These are phyloP conservation scores for Pythium grandisporangium DNA, from an alignment of 352 stramenopile species.

Conservation along the genomic window DNA sequence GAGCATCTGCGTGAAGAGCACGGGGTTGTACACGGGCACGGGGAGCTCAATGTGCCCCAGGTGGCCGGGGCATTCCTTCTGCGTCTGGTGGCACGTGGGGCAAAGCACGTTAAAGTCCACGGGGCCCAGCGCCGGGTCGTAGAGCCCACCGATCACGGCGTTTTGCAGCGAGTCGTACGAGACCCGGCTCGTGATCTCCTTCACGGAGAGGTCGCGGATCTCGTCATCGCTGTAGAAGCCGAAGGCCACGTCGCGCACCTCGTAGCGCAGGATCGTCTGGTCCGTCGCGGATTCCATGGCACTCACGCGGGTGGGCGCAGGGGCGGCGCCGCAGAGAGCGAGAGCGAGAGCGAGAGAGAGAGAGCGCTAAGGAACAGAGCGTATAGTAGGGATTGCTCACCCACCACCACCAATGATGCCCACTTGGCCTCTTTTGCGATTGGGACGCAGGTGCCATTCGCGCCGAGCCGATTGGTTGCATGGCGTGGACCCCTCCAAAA, in stretches of 20 bases:
- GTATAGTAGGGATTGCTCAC: too few species aligned
- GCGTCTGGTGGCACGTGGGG: slow-evolving; percentile 94
- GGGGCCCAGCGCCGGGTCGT: slow-evolving; percentile 94
- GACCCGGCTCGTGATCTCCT: slow-evolving; percentile 93
- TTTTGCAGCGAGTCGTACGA: slow-evolving; percentile 95
- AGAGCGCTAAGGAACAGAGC: too few species aligned
- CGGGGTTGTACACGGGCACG: slow-evolving; percentile 97
- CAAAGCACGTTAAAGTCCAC: slow-evolving; percentile 88
- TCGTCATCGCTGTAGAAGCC: slow-evolving; percentile 98
- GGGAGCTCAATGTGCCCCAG: slow-evolving; percentile 98
- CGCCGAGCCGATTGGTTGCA: neutral
- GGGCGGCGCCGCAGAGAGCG: neutral
- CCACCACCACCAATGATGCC: too few species aligned
- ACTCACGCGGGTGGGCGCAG: neutral
- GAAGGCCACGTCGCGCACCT: slow-evolving; percentile 89
- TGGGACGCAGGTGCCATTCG: too few species aligned
- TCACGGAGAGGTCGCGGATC: slow-evolving; percentile 93
- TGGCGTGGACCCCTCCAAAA: neutral
- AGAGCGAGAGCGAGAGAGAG: too few species aligned
- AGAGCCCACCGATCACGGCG: slow-evolving; percentile 93
- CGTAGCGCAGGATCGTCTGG: slow-evolving; percentile 87
- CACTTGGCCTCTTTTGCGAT: too few species aligned
- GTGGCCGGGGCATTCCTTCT: slow-evolving; percentile 96
- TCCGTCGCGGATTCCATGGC: slow-evolving; percentile 82
- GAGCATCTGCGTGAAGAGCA: slow-evolving; percentile 94